Evolutionary conservation across 192 early-diverging fungal species (phyloP).

Genomic region (Mortierella alpina): DNA sequence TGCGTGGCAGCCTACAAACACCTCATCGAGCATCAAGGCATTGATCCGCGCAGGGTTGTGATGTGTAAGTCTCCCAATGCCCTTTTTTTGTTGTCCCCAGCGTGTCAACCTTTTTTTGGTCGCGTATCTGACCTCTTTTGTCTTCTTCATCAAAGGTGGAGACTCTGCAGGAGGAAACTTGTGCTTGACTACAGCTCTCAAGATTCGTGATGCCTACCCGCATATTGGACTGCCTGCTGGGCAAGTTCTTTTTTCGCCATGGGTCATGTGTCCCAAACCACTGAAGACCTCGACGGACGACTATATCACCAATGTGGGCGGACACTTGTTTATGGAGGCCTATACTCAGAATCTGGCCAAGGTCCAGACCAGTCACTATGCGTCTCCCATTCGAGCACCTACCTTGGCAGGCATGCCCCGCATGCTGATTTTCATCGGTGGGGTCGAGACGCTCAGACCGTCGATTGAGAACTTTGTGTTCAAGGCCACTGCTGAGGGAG

Average conservation of each 20-base stretch:
- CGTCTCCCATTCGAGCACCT: slow-evolving; percentile 23
- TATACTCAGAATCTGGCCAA: slow-evolving; percentile 37
- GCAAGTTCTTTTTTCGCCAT: slow-evolving; percentile 48
- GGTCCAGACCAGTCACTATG: slow-evolving; percentile 23
- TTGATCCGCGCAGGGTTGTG: slow-evolving; percentile 42
- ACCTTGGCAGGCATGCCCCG: slow-evolving; percentile 24
- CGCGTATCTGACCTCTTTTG: too few species aligned
- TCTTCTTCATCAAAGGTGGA: slow-evolving; percentile 18
- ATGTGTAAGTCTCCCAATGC: slow-evolving; percentile 30
- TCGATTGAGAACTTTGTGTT: slow-evolving; percentile 40
- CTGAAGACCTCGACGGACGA: slow-evolving; percentile 26
- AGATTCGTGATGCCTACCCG: slow-evolving; percentile 37
- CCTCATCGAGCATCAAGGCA: slow-evolving; percentile 31
- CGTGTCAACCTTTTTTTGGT: background rate
- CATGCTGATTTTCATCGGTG: slow-evolving; percentile 45
- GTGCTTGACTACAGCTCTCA: slow-evolving; percentile 37
- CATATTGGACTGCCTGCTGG: slow-evolving; percentile 28
- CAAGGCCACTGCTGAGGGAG: slow-evolving; percentile 40
- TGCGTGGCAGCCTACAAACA: slow-evolving; percentile 54
- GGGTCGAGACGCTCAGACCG: slow-evolving; percentile 27
- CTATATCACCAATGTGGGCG: slow-evolving; percentile 25
- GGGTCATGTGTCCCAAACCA: slow-evolving; percentile 45
- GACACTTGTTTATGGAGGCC: slow-evolving; percentile 15
- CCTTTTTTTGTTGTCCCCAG: background rate
- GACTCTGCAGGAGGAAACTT: slow-evolving; percentile 55